Evolutionary conservation across 1,284 basidiomycete species (phyloP), one percentile per base, ranked within the genome.

Genomic region (Xerocomus cyaneibrunnescens): DNA sequence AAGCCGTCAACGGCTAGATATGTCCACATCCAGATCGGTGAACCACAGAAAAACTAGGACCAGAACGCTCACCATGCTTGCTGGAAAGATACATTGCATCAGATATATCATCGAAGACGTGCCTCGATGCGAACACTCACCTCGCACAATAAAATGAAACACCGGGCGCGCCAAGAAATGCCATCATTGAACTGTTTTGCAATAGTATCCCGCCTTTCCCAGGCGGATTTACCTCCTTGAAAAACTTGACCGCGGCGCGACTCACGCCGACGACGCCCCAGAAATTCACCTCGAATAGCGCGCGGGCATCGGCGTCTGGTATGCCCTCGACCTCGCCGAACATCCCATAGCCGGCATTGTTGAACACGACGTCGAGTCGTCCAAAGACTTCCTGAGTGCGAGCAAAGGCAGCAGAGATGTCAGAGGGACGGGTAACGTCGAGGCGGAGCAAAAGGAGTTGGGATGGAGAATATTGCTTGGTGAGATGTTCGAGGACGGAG

Each of bases 331-430:
- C 41, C 9, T 57, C 52, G 13, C 51, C 39, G 0, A 52, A 2
- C 7, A 60, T 7, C 5, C 3, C 32, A n/a, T 38, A 52, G 16
- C 60, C 62, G 0, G 57, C 60, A 36, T 64, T 64, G 28, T 64
- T 62, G 35, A 60, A 62, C n/a, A 62, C 61, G 22, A 60, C 57
- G 12, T 64, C 54, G 7, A 64, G 48, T 8, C 45, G 43, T 9
- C 55, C 43, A 31, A 61, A 61, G 7, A 32, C 36, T 6, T 52
- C 55, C 37, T 35, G 37, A 0, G 54, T 55, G 7, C 25, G 39
- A 1, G 48, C 16, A 19, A 64, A 62, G 14, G 60, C 60, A 1
- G 48, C 17, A 10, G 53, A 12, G 28, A 64, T 52, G 22, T 65
- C 55, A 7, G 48, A 31, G 5, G 45, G 57, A 2, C 30, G 41